These are phyloP conservation scores for Pistacia integerrima DNA, from an alignment of 345 rosid genomes.

Conservation along the genomic window DNA sequence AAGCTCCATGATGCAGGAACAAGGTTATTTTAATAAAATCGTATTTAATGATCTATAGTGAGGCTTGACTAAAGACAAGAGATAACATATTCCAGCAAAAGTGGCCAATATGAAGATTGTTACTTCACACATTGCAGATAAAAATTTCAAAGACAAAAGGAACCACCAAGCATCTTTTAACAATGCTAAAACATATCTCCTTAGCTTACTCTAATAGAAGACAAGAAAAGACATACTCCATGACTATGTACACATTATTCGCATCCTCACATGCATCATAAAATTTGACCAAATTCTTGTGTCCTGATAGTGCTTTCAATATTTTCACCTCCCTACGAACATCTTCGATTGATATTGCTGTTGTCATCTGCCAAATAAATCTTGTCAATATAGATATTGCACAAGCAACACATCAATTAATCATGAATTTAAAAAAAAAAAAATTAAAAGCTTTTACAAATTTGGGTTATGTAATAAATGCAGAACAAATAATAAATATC, in stretches of 20 bases:
- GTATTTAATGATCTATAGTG: background rate
- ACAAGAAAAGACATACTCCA: slow-evolving; percentile 76
- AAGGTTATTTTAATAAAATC: background rate
- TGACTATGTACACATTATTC: slow-evolving; percentile 82
- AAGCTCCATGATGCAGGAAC: background rate
- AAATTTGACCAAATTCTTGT: slow-evolving; percentile 68
- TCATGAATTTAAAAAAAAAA: background rate
- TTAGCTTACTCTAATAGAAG: slow-evolving; percentile 24
- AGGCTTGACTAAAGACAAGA: too few relatives aligned
- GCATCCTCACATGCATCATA: slow-evolving; percentile 86
- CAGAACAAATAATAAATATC: background rate
- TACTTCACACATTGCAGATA: background rate
- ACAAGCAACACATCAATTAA: background rate
- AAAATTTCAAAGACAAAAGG: background rate
- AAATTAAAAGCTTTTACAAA: background rate
- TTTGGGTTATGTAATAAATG: background rate
- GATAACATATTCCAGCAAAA: background rate
- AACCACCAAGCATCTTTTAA: slow-evolving; percentile 9
- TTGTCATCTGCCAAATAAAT: slow-evolving; percentile 72
- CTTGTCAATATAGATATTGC: slow-evolving; percentile 22
- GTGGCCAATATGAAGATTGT: background rate
- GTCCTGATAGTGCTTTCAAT: slow-evolving; percentile 75
- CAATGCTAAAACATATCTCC: slow-evolving; percentile 8
- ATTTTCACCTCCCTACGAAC: slow-evolving; percentile 89
- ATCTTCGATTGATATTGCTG: slow-evolving; percentile 87